A percentile compares a stretch with the other conserved stretches of the same genome.
These are phyloP conservation scores for Geotrichum candidum DNA, from an alignment of 1,139 yeast species.

Conservation along the genomic window DNA sequence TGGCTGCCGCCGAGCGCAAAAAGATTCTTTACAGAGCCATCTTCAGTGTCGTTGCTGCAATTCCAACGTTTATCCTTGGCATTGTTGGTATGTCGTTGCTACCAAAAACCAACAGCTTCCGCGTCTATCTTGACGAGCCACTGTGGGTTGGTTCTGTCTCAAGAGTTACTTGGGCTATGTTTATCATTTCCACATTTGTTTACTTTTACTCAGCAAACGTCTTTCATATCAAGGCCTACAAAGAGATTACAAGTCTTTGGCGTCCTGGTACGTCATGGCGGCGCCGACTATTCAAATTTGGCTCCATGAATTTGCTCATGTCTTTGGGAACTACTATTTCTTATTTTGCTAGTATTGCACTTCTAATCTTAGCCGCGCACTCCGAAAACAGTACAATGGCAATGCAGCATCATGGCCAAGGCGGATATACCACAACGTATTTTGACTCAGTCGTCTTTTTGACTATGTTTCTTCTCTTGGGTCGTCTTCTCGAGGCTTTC, in stretches of 20 bases:
- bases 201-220: conserved; percentile 70
- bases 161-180: conserved; percentile 58
- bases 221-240: conserved; percentile 60
- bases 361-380: conserved; percentile 47
- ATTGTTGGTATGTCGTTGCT: conserved; percentile 62
- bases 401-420: conserved; percentile 11
- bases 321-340: conserved; percentile 67
- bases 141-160: conserved; percentile 61
- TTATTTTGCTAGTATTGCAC: conserved; percentile 59
- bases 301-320: conserved; percentile 72
- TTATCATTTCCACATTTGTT: conserved; percentile 63
- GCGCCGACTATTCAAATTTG: conserved; percentile 58
- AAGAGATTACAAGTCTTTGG: conserved; percentile 57
- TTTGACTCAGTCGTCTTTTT: conserved; percentile 76
- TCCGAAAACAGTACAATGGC: conserved; percentile 15
- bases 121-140: conserved; percentile 55
- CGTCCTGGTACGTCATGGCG: conserved; percentile 49
- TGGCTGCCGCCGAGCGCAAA: conserved; percentile 47
- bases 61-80: conserved; percentile 67
- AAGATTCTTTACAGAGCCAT: conserved; percentile 45
- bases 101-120: conserved; percentile 41
- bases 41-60: conserved; percentile 48
- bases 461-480: conserved; percentile 63
- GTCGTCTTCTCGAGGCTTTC: conserved; percentile 59
- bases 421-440: conserved; percentile 57